Percentiles rank a stretch among this genome's conserved stretches.
Conservation (phyloP, 805 yeast species). For the Komagataella pseudopastoris region DNA sequence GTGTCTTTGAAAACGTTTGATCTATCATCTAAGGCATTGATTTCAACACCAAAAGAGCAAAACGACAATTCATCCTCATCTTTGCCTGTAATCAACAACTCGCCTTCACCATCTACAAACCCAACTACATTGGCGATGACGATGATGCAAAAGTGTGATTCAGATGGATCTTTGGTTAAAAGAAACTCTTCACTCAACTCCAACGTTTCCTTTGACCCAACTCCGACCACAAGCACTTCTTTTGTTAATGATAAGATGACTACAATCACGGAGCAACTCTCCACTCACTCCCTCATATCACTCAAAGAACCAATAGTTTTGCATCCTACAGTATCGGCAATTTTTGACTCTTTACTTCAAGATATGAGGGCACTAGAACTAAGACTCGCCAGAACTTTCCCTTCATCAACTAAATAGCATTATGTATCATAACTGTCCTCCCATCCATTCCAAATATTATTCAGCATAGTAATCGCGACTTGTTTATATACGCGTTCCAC, state of each 20-base stretch:
- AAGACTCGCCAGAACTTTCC: not conserved
- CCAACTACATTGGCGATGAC: not conserved
- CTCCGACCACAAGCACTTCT: not conserved
- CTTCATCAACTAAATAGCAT: not conserved
- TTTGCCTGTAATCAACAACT: not conserved
- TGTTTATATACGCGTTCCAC: not conserved
- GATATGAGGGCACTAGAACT: not conserved
- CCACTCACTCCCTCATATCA: not conserved
- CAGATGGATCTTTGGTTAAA: not conserved
- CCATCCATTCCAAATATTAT: not conserved
- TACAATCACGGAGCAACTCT: not conserved
- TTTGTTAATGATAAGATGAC: not conserved
- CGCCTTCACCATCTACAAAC: not conserved
- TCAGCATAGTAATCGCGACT: not conserved
- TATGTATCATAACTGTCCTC: not conserved
- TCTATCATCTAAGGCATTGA: conserved; percentile 57
- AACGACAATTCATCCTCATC: not conserved
- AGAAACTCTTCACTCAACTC: not conserved
- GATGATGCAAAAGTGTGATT: not conserved
- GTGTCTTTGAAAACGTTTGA: conserved; percentile 24
- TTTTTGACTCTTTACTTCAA: not conserved
- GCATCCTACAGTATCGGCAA: not conserved
- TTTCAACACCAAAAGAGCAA: conserved; percentile 53
- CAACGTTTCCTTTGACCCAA: not conserved
- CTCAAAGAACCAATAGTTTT: not conserved